A percentile compares a stretch with the other conserved stretches of the same genome.
Evolutionary conservation across 2,329 filamentous ascomycete genomes (phyloP).

Genomic region (Alternaria alternata): DNA sequence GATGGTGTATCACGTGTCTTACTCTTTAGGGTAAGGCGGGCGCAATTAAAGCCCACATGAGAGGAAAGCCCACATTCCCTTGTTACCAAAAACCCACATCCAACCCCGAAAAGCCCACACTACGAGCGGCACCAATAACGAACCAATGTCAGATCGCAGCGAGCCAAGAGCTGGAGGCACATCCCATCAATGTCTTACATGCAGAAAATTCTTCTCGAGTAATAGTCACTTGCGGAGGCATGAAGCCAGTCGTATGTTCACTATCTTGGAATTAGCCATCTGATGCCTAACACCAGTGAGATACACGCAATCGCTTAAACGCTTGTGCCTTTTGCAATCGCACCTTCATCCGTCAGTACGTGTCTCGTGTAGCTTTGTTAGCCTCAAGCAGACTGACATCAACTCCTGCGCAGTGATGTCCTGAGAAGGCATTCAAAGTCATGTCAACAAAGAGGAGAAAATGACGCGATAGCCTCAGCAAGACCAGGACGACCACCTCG

Average conservation of each 20-base stretch:
- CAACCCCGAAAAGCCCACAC: not conserved
- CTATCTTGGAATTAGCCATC: not conserved
- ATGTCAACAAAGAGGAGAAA: slow-evolving; percentile 6
- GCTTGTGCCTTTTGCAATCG: not conserved
- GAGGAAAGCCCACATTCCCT: slow-evolving; percentile 15
- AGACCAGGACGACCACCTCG: not conserved
- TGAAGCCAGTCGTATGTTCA: not conserved
- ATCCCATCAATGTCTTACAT: not conserved
- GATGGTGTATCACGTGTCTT: not conserved
- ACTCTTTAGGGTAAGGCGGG: slow-evolving; percentile 5
- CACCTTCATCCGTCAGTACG: slow-evolving; percentile 1
- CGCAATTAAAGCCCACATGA: slow-evolving; percentile 17
- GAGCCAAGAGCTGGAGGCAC: not conserved
- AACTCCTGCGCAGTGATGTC: slow-evolving; percentile 1
- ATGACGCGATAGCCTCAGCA: slow-evolving; percentile 5
- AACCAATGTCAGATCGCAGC: not conserved
- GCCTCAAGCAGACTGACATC: not conserved
- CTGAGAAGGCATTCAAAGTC: slow-evolving; percentile 9
- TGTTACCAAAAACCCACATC: not conserved
- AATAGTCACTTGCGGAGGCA: not conserved
- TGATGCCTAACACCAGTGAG: not conserved
- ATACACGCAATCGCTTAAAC: not conserved
- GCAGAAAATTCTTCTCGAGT: not conserved
- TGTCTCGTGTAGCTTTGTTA: not conserved
- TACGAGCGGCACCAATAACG: not conserved